These are phyloP conservation scores for Rubroshorea leprosula DNA, from an alignment of 345 rosid species.

Conservation along the genomic window DNA sequence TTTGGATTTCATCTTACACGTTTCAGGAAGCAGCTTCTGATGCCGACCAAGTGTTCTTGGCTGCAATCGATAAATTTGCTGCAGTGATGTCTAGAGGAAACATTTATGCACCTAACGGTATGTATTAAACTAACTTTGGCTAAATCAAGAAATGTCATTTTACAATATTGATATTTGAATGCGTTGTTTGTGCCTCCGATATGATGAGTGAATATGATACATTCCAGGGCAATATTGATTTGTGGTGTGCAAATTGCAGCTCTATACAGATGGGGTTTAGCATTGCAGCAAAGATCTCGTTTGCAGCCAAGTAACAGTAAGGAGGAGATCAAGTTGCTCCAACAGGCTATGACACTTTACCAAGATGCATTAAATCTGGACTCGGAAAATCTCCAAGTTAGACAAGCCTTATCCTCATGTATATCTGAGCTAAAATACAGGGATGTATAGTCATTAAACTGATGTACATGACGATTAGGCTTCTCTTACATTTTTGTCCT, in stretches of 20 bases:
- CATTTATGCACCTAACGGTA: slow-evolving; percentile 57
- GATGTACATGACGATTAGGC: too few relatives aligned
- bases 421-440: slow-evolving; percentile 44
- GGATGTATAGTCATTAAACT: slow-evolving; percentile 16
- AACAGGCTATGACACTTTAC: slow-evolving; percentile 55
- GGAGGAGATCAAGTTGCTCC: slow-evolving; percentile 53
- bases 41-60: slow-evolving; percentile 69
- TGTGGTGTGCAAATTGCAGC: slow-evolving; percentile 33
- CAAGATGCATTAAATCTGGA: slow-evolving; percentile 68
- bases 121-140: background rate
- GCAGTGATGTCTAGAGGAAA: slow-evolving; percentile 68
- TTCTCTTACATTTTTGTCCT: too few relatives aligned
- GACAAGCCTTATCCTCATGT: slow-evolving; percentile 52
- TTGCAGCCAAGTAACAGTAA: slow-evolving; percentile 43
- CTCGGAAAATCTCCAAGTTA: slow-evolving; percentile 38
- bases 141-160: background rate
- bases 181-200: background rate
- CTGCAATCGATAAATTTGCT: slow-evolving; percentile 65
- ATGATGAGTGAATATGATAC: background rate
- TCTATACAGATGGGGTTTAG: slow-evolving; percentile 60
- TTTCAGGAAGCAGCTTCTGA: slow-evolving; percentile 64
- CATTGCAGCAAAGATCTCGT: slow-evolving; percentile 64
- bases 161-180: background rate
- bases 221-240: background rate
- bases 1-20: background rate